phyloP scores from a whole-genome alignment of 78 protist species.

The Dictyostelium capitatum region DNA sequence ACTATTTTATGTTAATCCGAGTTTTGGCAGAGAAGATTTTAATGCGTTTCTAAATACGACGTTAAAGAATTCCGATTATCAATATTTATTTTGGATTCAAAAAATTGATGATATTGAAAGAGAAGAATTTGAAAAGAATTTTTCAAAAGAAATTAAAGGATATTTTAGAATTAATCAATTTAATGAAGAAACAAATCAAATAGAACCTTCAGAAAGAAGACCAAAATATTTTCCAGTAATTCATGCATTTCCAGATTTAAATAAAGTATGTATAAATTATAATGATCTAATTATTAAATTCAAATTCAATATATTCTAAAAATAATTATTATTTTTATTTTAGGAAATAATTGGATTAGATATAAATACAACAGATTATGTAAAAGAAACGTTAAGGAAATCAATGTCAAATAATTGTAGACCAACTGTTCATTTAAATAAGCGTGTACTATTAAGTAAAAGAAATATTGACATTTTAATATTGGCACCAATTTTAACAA shows the following conservation, averaged over 20 bases:
- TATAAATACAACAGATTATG: not conserved
- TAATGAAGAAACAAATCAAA: conserved; percentile 11
- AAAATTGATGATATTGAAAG: not conserved
- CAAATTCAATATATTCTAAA: not conserved
- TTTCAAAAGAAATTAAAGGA: not conserved
- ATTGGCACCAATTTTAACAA: not conserved
- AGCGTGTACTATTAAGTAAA: not conserved
- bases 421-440: conserved; percentile 9
- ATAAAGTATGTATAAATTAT: not conserved
- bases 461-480: conserved; percentile 8
- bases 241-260: not conserved
- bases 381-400: not conserved
- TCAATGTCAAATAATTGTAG: not conserved
- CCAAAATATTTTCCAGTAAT: not conserved
- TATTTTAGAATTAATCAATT: not conserved
- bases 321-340: not conserved
- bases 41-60: conserved; percentile 10
- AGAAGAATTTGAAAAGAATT: conserved; percentile 6
- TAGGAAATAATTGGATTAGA: not conserved
- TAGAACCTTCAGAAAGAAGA: not conserved
- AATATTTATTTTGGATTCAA: conserved; percentile 14
- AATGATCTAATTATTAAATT: no score
- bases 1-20: conserved; percentile 8
- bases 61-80: not conserved
- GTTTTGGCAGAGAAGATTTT: conserved; percentile 3